Evolutionary conservation across 73 alveolate species (phyloP).

Genomic region (Blepharisma japonicum): DNA sequence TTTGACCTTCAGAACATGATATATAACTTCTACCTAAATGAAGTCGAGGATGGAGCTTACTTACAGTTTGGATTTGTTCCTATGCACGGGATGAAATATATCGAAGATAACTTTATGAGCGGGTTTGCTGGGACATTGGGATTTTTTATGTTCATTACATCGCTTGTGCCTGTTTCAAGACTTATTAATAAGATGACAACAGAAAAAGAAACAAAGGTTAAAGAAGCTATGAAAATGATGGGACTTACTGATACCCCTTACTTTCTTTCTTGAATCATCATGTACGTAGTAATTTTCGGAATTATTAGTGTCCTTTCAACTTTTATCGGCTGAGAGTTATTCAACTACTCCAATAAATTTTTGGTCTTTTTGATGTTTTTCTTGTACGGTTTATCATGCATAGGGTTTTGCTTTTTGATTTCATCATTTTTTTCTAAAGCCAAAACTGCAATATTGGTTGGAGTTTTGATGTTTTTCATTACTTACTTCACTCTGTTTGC

Average conservation of each 20-base stretch:
- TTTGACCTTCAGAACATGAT: background rate
- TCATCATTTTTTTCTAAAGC: background rate
- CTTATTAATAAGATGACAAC: conserved; percentile 16
- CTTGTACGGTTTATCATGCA: conserved; percentile 8
- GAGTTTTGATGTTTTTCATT: conserved; percentile 11
- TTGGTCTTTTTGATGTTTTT: background rate
- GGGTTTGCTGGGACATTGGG: conserved; percentile 20
- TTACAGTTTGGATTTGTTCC: conserved; percentile 7
- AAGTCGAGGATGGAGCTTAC: background rate
- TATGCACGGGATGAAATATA: conserved; percentile 21
- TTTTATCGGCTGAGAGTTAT: background rate
- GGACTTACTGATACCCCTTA: conserved; percentile 54
- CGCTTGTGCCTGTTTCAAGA: conserved; percentile 21
- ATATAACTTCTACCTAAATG: background rate
- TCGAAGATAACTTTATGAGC: background rate
- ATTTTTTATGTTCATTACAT: conserved; percentile 30
- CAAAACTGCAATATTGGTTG: conserved; percentile 4
- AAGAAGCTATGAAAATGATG: conserved; percentile 99
- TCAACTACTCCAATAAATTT: conserved; percentile 6
- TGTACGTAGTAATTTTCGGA: conserved; percentile 8
- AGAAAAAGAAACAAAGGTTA: conserved; percentile 91
- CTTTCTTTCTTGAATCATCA: conserved; percentile 19
- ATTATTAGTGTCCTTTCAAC: background rate
- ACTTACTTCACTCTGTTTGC: background rate
- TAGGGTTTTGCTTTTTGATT: conserved; percentile 12